Evolutionary conservation across 2,329 filamentous ascomycete species (phyloP).

Genomic region (Botrytis squamosa): DNA sequence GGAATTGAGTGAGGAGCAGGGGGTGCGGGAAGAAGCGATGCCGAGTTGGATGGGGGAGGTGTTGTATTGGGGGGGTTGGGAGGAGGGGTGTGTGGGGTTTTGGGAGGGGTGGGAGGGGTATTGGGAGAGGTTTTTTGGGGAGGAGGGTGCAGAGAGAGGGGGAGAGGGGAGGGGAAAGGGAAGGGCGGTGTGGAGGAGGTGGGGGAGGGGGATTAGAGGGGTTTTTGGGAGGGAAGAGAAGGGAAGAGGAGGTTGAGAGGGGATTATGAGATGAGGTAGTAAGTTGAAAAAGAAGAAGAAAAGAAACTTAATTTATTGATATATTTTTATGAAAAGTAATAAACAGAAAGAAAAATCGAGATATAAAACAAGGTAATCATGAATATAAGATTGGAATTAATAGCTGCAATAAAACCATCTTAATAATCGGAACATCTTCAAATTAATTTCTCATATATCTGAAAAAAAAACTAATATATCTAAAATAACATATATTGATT

Average conservation of each 20-base stretch:
- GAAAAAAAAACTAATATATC: too few species aligned
- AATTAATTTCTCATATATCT: too few species aligned
- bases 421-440: too few species aligned
- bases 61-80: not conserved
- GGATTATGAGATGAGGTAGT: not conserved
- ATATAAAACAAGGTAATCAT: too few species aligned
- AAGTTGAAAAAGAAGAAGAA: too few species aligned
- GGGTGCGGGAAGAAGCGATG: not conserved
- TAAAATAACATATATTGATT: too few species aligned
- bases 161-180: not conserved
- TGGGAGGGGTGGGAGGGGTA: not conserved
- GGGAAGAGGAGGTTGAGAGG: not conserved
- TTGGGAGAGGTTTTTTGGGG: not conserved
- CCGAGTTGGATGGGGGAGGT: not conserved
- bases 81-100: not conserved
- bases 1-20: not conserved
- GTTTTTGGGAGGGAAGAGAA: fast-evolving
- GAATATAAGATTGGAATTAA: too few species aligned
- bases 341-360: too few species aligned
- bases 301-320: too few species aligned
- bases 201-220: not conserved
- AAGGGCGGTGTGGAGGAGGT: not conserved
- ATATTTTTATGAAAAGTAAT: too few species aligned
- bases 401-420: too few species aligned
- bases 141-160: not conserved